Base-by-base conservation (phyloP, 176 grass and related monocot species). In the Otatea glauca region DNA sequence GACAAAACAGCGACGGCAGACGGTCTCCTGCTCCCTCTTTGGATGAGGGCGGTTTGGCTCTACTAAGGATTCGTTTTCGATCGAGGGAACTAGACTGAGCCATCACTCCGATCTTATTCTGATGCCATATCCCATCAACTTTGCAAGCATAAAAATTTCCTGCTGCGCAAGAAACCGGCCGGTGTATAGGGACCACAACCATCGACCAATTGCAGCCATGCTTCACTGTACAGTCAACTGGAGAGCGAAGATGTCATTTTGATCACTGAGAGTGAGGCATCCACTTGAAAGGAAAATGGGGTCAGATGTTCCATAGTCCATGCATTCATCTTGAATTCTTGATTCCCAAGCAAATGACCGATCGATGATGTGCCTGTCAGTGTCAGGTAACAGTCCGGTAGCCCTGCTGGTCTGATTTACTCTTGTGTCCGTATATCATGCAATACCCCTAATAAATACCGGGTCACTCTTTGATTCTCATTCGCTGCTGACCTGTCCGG, bases 341-440 rank as follows among this genome's bases (percentile, higher is more conserved):
- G 74, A 70, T 78, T 61, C 74, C 65, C 74, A 78, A 85, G 74
- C 38, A 47, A 85, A 69, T 0, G 6, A 68, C 34, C 53, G 6
- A 10, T 4, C 17, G 3, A 2, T 16, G 7, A 13, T 0, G 61
- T 58, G 72, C 23, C 29, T 5, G 63, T 68, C 50, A 8, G 38
- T 35, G 51, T n/a, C 50, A 59, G 17, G 50, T 48, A 69, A 8
- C n/a, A 4, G 25, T 32, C 24, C 14, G 13, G 68, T 4, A 15
- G 41, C 68, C n/a, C 21, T 12, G 53, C n/a, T 5, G 25, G 61
- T 64, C 41, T 24, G 68, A 7, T 59, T 21, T 37, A 60, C 38
- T 44, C 6, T 55, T 55, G 5, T 20, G 6, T 55, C 17, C 35
- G 35, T 37, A 37, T 37, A 37, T 37, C 35, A 37, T 37, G 35